These are phyloP conservation scores for Thelonectria discophora DNA, from an alignment of 2,329 filamentous ascomycete genomes.

Conservation along the genomic window DNA sequence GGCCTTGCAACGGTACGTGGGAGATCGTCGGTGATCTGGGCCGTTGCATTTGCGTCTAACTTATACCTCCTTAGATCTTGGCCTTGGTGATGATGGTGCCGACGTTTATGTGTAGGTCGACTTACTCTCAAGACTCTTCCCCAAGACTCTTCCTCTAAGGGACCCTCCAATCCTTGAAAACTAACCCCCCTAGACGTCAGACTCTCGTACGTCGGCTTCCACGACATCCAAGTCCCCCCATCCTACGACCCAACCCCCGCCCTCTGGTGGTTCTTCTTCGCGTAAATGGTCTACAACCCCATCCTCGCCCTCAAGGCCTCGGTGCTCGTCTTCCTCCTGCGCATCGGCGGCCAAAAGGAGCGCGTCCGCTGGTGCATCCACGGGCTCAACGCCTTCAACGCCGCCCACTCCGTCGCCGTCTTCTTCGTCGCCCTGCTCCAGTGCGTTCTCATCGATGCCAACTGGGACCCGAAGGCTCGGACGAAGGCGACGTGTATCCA, in stretches of 20 bases:
- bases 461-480: slow-evolving; percentile 17
- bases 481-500: slow-evolving; percentile 38
- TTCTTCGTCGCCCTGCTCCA: slow-evolving; percentile 52
- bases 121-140: not conserved
- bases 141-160: too few relatives aligned
- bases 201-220: slow-evolving; percentile 23
- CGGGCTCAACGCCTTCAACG: slow-evolving; percentile 47
- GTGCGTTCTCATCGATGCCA: slow-evolving; percentile 44
- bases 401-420: slow-evolving; percentile 45
- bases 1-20: slow-evolving; percentile 24
- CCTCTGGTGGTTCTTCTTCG: slow-evolving; percentile 48
- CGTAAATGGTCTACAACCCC: slow-evolving; percentile 55
- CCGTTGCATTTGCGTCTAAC: slow-evolving; percentile 1
- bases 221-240: slow-evolving; percentile 17
- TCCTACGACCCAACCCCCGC: slow-evolving; percentile 13
- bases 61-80: slow-evolving; percentile 13
- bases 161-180: not conserved
- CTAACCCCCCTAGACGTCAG: slow-evolving; percentile 21
- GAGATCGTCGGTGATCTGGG: not conserved
- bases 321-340: slow-evolving; percentile 53
- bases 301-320: slow-evolving; percentile 56
- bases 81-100: slow-evolving; percentile 25
- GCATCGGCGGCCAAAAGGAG: slow-evolving; percentile 49
- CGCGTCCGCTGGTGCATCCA: slow-evolving; percentile 41
- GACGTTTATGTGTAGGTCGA: slow-evolving; percentile 25